A percentile compares a stretch with the other conserved stretches of the same genome.
phyloP scores from a whole-genome alignment of 495 filamentous ascomycete genomes.

The Penicillium verhagenii region DNA sequence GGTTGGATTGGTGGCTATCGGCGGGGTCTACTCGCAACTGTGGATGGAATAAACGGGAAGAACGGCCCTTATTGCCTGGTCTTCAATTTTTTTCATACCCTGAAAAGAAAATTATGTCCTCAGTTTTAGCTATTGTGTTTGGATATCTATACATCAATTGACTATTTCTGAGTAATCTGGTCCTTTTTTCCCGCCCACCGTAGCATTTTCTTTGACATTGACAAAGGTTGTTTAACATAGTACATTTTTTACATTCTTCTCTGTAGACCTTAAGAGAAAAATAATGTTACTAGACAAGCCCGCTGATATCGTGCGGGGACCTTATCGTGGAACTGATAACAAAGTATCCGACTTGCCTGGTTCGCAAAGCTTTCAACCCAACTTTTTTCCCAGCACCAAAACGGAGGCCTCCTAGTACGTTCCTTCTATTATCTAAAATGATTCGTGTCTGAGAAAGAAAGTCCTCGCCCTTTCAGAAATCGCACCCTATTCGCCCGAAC shows the following conservation, averaged over 20 bases:
- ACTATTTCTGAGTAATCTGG: slow-evolving; percentile 15
- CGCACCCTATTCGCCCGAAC: neutral
- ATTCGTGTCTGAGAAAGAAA: neutral
- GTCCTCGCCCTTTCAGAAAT: neutral
- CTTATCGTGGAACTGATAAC: slow-evolving; percentile 18
- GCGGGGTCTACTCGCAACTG: slow-evolving; percentile 40
- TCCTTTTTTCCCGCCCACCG: too few relatives aligned
- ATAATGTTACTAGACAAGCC: too few relatives aligned
- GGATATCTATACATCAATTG: slow-evolving; percentile 27
- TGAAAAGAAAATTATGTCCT: slow-evolving; percentile 39
- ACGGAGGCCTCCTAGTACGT: neutral
- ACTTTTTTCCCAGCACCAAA: neutral
- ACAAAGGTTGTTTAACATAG: neutral
- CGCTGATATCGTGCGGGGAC: slow-evolving; percentile 7
- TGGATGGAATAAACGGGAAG: slow-evolving; percentile 59
- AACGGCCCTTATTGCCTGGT: slow-evolving; percentile 58
- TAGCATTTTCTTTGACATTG: too few relatives aligned
- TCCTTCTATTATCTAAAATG: neutral
- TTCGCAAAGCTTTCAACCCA: neutral
- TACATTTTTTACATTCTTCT: neutral
- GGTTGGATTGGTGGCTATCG: slow-evolving; percentile 39
- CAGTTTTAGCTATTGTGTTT: slow-evolving; percentile 23
- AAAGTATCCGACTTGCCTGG: neutral
- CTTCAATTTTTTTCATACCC: slow-evolving; percentile 50
- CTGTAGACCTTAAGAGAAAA: neutral